Evolutionary conservation across 768 basidiomycete species (phyloP), one percentile per base, ranked within the genome.

Genomic region (Panus rudis): DNA sequence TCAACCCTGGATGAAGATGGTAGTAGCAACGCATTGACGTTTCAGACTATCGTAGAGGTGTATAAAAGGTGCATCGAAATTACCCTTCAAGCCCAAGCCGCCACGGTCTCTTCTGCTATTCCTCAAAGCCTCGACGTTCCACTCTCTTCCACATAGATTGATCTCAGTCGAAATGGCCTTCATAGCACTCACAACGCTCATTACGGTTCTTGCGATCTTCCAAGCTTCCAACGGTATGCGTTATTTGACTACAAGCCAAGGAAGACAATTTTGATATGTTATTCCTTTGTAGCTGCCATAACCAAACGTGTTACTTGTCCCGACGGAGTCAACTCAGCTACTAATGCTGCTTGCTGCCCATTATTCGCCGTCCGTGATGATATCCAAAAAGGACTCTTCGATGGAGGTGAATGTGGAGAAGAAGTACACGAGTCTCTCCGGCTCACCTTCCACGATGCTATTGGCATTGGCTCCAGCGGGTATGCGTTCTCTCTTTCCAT

Each of bases 321-420:
- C 10, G 59, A 61, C 40, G 61, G 63, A 24, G 49, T 46, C 24
- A 49, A 63, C 46, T 51, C 40, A 14, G 59, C 52, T 8, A 43
- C 37, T 2, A 53, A 64, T 44, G 52, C 53, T 11, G 58, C 56
- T 8, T 65, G 63, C 42, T 65, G 64, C 39, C 50, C 51, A 0
- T 54, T 57, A 37, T 63, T 59, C 53, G 48, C 59, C 25, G 50
- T 64, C 37, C 48, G 58, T 16, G 63, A 63, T 30, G 57, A 58
- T 22, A 53, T 65, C 34, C 49, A 64, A 42, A 43, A 39, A 11
- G 52, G 53, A 42, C 42, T 62, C 7, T 63, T 62, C 50, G 41
- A 53, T 43, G 51, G 50, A 34, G 56, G 50, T 19, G 34, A 55
- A 43, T 63, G 62, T 35, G 55, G 55, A 32, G 53, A 62, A 23